phyloP scores from a whole-genome alignment of 2,329 filamentous ascomycete species.

The Cucurbitaria berberidis region DNA sequence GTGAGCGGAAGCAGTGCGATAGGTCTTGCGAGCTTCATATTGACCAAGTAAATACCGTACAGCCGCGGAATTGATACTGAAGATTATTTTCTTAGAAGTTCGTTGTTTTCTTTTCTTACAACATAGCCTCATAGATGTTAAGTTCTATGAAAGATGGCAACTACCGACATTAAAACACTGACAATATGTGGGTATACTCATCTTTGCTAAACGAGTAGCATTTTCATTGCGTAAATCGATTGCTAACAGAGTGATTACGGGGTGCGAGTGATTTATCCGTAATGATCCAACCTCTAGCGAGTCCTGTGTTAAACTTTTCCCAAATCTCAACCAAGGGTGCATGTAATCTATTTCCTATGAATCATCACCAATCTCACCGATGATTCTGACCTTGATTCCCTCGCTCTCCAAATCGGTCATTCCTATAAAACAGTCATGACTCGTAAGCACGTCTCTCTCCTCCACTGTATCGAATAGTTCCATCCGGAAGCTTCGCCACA shows the following conservation, averaged over 20 bases:
- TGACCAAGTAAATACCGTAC: background rate
- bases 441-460: conserved; percentile 16
- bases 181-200: background rate
- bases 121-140: no score
- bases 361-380: background rate
- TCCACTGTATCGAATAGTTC: conserved; percentile 17
- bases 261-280: background rate
- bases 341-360: background rate
- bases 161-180: background rate
- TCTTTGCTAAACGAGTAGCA: background rate
- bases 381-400: conserved; percentile 11
- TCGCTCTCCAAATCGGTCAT: conserved; percentile 16
- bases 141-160: background rate
- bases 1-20: background rate
- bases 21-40: background rate
- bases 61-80: background rate
- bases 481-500: conserved; percentile 10
- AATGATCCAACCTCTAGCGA: background rate
- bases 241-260: background rate
- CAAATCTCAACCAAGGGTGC: no score
- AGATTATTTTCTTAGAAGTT: background rate
- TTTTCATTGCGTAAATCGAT: background rate
- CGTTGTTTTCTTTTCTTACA: no score
- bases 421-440: conserved; percentile 19
- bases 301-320: no score